Evolutionary conservation across 2,329 filamentous ascomycete species (phyloP).

Genomic region (Daldinia sp.): DNA sequence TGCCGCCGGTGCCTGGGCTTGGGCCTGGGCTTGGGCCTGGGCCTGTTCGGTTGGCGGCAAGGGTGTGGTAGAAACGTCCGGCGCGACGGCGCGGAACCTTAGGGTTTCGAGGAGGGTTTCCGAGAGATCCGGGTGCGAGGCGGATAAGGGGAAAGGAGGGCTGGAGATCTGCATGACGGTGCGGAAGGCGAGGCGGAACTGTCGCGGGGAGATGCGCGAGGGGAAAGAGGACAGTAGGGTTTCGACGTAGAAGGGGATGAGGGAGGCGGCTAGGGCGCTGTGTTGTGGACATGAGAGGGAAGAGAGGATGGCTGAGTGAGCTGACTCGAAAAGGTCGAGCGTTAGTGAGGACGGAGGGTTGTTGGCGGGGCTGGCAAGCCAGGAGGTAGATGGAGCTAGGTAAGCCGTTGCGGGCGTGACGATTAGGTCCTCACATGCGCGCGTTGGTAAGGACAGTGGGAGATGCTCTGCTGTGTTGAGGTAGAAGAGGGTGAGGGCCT

Average conservation of each 20-base stretch:
- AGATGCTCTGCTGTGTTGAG: conserved; percentile 89
- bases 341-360: conserved; percentile 59
- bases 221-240: conserved; percentile 85
- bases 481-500: conserved; percentile 87
- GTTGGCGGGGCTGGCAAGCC: conserved; percentile 48
- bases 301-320: conserved; percentile 84
- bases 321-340: conserved; percentile 82
- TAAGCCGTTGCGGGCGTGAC: conserved; percentile 81
- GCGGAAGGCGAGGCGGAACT: conserved; percentile 90
- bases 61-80: conserved; percentile 60
- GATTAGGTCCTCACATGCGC: conserved; percentile 77
- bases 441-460: conserved; percentile 74
- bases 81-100: conserved; percentile 68
- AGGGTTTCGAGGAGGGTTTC: conserved; percentile 85
- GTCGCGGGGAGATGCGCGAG: conserved; percentile 79
- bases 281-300: conserved; percentile 85
- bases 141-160: conserved; percentile 81
- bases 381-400: conserved; percentile 60
- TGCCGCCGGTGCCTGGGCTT: too few species aligned
- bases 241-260: conserved; percentile 87
- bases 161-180: conserved; percentile 85
- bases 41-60: conserved; percentile 54
- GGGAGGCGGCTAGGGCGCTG: conserved; percentile 73
- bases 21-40: conserved; percentile 34
- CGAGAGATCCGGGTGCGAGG: conserved; percentile 79